A percentile compares a stretch with the other conserved stretches of the same genome.
phyloP scores from a whole-genome alignment of 371 early-diverging fungal species.

The Circinella minor region DNA sequence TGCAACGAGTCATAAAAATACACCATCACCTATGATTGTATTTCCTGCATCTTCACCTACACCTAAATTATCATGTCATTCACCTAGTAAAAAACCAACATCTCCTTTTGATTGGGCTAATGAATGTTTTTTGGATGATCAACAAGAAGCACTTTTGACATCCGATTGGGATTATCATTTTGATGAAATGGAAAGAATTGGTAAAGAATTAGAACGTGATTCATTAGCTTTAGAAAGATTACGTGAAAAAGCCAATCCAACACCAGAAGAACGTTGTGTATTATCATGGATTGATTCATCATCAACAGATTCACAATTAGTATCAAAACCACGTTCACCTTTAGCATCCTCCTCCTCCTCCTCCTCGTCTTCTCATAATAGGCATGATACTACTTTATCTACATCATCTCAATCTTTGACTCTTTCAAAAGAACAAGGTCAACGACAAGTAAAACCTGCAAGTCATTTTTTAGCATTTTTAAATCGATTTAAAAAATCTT shows the following conservation, averaged over 20 bases:
- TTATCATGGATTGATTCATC: slow-evolving; percentile 9
- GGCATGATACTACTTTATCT: background rate
- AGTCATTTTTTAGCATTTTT: slow-evolving; percentile 1
- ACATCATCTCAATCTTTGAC: too few species aligned
- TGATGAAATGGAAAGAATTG: slow-evolving; percentile 13
- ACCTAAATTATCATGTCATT: slow-evolving; percentile 22
- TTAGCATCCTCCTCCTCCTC: background rate
- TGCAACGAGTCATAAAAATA: background rate
- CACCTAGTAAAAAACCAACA: slow-evolving; percentile 22
- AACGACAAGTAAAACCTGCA: background rate
- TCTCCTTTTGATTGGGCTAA: slow-evolving; percentile 24
- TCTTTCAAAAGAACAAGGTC: background rate
- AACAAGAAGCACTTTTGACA: background rate
- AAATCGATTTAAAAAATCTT: background rate
- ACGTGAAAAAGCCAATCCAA: slow-evolving; percentile 17
- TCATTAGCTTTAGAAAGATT: slow-evolving; percentile 5
- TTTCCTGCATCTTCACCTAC: slow-evolving; percentile 26
- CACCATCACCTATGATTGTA: slow-evolving; percentile 14
- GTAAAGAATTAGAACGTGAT: slow-evolving; percentile 7
- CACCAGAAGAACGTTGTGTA: slow-evolving; percentile 11
- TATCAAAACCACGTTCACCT: background rate
- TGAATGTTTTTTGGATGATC: slow-evolving; percentile 10
- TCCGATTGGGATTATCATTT: slow-evolving; percentile 7
- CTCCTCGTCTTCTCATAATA: background rate
- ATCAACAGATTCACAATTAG: background rate